Evolutionary conservation across 2,329 filamentous ascomycete species (phyloP), one percentile per base, ranked within the genome.

Genomic region (Venturiaceae sp.): DNA sequence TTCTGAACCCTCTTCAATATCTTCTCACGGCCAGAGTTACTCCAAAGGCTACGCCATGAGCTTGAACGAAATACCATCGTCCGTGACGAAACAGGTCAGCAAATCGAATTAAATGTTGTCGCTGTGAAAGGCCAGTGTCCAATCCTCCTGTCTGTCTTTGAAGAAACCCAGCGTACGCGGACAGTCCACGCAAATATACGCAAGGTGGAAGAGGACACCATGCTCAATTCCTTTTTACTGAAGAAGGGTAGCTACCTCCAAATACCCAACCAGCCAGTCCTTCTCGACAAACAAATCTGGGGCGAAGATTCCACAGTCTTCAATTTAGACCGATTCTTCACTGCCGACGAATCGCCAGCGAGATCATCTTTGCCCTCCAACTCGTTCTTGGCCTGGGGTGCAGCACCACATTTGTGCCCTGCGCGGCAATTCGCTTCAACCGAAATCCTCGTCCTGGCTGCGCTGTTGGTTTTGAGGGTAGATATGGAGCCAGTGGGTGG

Each of bases 1-100:
- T 76, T 73, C 63, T 75, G 74, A 72, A 61, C 67, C 1, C 41
- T 75, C 4, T 72, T 64, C 53, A 70, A 75, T 16, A 46, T 75
- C 0, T 72, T 64, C 60, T 72, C 70, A 2, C 66, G 70, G 0
- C 69, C 72, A 1, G 58, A 64, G 2, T 52, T 74, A 1, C 64
- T 74, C 0, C 44, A 62, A 0, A 66, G 66, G 8, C 60, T 74
- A 2, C 67, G 72, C 0, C 46, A 68, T 0, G 73, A 76, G 58
- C 57, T 75, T 1, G 56, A 55, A 3, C 50, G 34, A 3, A 66
- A 70, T 11, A 28, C 37, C 6, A 21, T 57, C 21, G 47, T 13
- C 8, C 37, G 28, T 4, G n/a, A n/a, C n/a, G n/a, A n/a, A n/a
- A 23, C 5, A 23, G 21, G 9, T 23, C 6, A 16, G 5, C 8